Base-by-base conservation (phyloP, 1,139 yeast species). In the Meyerozyma elateridarum region DNA sequence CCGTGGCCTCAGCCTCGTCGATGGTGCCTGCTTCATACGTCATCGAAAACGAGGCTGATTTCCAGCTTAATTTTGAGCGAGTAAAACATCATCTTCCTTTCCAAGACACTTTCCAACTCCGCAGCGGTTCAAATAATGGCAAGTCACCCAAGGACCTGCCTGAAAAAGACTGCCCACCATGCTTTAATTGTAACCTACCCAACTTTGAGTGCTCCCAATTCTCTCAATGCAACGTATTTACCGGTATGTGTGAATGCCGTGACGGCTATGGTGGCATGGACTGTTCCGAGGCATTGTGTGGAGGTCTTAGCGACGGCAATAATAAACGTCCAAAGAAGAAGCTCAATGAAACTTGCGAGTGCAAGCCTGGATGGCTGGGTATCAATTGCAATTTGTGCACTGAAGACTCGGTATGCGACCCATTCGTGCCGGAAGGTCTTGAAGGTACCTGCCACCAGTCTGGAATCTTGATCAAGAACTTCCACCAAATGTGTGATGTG, bases 261-360 rank as follows among this genome's bases (percentile, higher is more conserved):
- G 80, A 77, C 21, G 98, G 98, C 0, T 91, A 82, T 59, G 96
- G 96, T 4, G 96, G 97, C 6, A 78, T 79, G 47, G 96, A 91
- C 52, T 91, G 98, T 57, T 72, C 89, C 1, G 74, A 75, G 45
- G 96, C 98, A 0, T 69, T 87, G 22, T 91, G 98, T 64, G 98
- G 97, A 1, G 72, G 85, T 0, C 63, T 88, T 18, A 61, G 79
- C 0, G 77, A 76, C 37, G 85, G 82, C 18, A 78, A 79, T 40
- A 51, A 52, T 17, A 72, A 81, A 34, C 70, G 97, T 39, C 73
- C 73, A 1, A 80, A 85, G 1, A 51, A 81, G 20, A 71, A 73
- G 21, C 69, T 65, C 16, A 57, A 71, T 8, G 56, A 54, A 1
- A 51, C 59, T 1, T 91, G 98, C 56, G 63, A 64, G 0, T 91